A percentile compares a stretch with the other conserved stretches of the same genome.
These are phyloP conservation scores for Penicillium sp. DNA, from an alignment of 2,329 filamentous ascomycete species.

Conservation along the genomic window DNA sequence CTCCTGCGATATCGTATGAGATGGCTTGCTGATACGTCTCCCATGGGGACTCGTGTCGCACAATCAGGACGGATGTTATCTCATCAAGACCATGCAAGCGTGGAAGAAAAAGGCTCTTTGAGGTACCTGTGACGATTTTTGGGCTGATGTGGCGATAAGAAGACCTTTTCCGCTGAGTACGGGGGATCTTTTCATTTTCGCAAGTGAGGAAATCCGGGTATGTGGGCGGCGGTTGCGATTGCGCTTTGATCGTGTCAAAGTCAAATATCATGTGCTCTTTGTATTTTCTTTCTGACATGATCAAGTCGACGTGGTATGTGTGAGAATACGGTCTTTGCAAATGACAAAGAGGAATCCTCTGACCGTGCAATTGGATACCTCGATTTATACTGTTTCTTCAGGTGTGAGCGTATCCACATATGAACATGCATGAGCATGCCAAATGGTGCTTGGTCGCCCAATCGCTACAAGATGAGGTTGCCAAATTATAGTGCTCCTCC, in stretches of 20 bases:
- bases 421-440: too few species aligned
- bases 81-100: neutral
- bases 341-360: too few species aligned
- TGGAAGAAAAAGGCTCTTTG: neutral
- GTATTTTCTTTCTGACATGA: neutral
- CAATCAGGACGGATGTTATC: neutral
- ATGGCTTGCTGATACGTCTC: too few species aligned
- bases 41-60: too few species aligned
- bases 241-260: neutral
- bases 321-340: neutral
- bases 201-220: neutral
- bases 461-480: too few species aligned
- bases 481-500: too few species aligned
- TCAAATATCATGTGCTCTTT: too few species aligned
- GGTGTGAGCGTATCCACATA: too few species aligned
- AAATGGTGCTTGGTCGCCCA: too few species aligned
- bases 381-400: too few species aligned
- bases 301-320: neutral
- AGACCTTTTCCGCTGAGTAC: neutral
- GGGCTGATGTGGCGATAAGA: neutral
- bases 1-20: too few species aligned
- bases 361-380: too few species aligned
- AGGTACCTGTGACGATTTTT: conserved; percentile 1
- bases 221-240: neutral
- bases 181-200: neutral